Evolutionary conservation across 306 rosid species (phyloP).

Genomic region (Casuarina glauca): DNA sequence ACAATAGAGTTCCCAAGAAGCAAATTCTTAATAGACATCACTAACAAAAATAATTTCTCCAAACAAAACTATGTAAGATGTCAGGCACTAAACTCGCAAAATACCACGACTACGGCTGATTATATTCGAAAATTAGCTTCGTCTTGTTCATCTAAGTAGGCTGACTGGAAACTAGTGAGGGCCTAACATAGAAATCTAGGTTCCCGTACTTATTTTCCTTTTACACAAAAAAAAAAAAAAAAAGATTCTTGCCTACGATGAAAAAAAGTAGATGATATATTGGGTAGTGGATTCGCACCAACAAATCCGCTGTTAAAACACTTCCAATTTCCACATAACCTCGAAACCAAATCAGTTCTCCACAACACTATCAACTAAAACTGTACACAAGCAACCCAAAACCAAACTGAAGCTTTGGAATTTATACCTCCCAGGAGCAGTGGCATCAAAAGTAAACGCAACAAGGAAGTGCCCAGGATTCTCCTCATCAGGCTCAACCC

Average conservation of each 20-base stretch:
- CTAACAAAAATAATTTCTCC: background rate
- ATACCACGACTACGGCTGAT: background rate
- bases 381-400: background rate
- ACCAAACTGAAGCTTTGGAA: background rate
- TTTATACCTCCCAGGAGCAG: slow-evolving; percentile 39
- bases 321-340: background rate
- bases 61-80: background rate
- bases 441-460: slow-evolving; percentile 53
- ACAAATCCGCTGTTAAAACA: no score
- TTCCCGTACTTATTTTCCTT: background rate
- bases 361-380: background rate
- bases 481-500: slow-evolving; percentile 46
- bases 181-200: background rate
- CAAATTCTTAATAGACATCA: background rate
- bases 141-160: background rate
- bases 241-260: no score
- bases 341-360: background rate
- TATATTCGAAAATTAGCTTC: background rate
- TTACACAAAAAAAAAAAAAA: no score
- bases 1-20: background rate
- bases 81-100: background rate
- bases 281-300: no score
- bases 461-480: slow-evolving; percentile 39
- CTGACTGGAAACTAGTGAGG: background rate
- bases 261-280: no score